These are phyloP conservation scores for Ogataea angusta DNA, from an alignment of 805 yeast species.

Conservation along the genomic window DNA sequence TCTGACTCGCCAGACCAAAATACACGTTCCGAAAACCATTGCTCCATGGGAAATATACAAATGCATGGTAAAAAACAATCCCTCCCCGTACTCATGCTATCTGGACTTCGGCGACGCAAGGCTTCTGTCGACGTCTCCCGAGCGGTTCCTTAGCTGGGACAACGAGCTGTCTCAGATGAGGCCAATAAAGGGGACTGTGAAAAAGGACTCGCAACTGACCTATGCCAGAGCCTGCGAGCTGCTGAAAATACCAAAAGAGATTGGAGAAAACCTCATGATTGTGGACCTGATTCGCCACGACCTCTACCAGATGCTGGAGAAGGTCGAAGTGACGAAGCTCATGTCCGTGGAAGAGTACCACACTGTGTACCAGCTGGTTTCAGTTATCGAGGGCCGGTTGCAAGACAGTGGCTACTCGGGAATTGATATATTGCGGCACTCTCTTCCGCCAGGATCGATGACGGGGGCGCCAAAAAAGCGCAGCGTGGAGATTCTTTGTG, in stretches of 20 bases:
- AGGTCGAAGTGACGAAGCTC: slow-evolving; percentile 69
- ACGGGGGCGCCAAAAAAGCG: slow-evolving; percentile 98
- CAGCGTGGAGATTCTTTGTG: slow-evolving; percentile 77
- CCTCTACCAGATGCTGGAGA: slow-evolving; percentile 59
- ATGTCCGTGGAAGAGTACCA: slow-evolving; percentile 92
- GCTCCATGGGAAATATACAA: slow-evolving; percentile 80
- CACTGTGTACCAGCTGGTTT: slow-evolving; percentile 88
- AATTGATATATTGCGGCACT: slow-evolving; percentile 68
- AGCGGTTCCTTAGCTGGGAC: slow-evolving; percentile 83
- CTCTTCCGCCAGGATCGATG: slow-evolving; percentile 98
- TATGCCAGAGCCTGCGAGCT: slow-evolving; percentile 58
- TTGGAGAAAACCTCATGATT: slow-evolving; percentile 95
- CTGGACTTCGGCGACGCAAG: slow-evolving; percentile 63
- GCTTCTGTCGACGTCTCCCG: slow-evolving; percentile 89
- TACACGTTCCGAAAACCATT: slow-evolving; percentile 47
- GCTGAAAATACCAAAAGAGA: slow-evolving; percentile 81
- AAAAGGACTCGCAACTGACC: slow-evolving; percentile 53
- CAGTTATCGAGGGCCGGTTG: slow-evolving; percentile 73
- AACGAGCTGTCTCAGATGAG: slow-evolving; percentile 65
- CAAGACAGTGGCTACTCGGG: slow-evolving; percentile 48
- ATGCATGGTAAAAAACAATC: slow-evolving; percentile 66
- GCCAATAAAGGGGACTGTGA: slow-evolving; percentile 96
- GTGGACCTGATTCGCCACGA: slow-evolving; percentile 95
- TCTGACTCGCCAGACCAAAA: slow-evolving; percentile 70
- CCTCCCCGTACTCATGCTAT: slow-evolving; percentile 89